Base-by-base conservation (phyloP, 1,284 basidiomycete genomes). In the Rhodotorula mucilaginosa region DNA sequence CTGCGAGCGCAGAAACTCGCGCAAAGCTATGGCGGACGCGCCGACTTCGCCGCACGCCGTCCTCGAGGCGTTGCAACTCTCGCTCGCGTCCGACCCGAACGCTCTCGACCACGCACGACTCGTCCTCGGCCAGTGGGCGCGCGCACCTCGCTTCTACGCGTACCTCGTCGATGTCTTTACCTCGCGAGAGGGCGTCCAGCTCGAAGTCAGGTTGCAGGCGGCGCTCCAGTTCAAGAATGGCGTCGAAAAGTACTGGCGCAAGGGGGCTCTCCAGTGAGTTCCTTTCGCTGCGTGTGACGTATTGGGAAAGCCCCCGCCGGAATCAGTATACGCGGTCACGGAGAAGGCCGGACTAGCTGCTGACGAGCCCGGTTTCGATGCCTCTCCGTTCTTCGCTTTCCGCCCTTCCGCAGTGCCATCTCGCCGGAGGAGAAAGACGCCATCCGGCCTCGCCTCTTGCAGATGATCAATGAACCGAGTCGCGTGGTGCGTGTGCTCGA, bases 201-300 rank as follows among this genome's bases (percentile, higher is more conserved):
- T 44, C 26, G 34, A 69, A 26, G 68, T 78, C 46, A 56, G 77
- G 47, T 52, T 73, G 3, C 78, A 79, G 66, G 75, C 77, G 10
- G 67, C 68, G 5, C 48, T 78, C 23, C 71, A 74, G 59, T 78
- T 79, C 74, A 79, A 79, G 72, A 79, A 79, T 47, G 76, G 77
- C 29, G 64, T 79, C 34, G 78, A 79, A 34, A 73, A 72, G 64
- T 74, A 74, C 64, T 79, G 78, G 78, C 67, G 74, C 5, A 72
- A 58, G 47, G 62, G 64, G 0, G 73, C 71, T 0, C 26, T 48
- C 10, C 56, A 76, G 78, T 79, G 19, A 62, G 77, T 68, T 8
- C n/a, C 13, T 44, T 16, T 10, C n/a, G 6, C 34, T 21, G 19
- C 21, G 15, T 3, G 16, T 49, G 48, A 49, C 26, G 26, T 26